phyloP scores from a whole-genome alignment of 306 rosid genomes.

The Prunus mira region DNA sequence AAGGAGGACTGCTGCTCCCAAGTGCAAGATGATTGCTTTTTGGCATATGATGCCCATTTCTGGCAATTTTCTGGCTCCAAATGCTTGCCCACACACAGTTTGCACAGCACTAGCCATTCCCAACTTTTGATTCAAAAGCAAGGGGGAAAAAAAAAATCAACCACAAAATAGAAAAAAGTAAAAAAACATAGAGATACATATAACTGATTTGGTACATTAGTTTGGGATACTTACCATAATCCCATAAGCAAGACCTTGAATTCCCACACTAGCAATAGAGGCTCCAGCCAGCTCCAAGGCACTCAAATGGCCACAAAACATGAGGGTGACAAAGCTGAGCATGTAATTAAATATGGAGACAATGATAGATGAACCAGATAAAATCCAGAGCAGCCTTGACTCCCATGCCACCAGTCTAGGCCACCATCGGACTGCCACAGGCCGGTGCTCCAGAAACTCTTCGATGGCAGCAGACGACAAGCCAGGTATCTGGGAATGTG shows the following conservation, averaged over 20 bases:
- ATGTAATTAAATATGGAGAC: conserved; percentile 40
- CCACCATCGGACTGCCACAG: conserved; percentile 31
- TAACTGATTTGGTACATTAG: not conserved
- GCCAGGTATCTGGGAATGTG: conserved; percentile 24
- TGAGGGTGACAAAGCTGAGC: conserved; percentile 48
- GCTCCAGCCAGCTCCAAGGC: conserved; percentile 71
- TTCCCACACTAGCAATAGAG: conserved; percentile 60
- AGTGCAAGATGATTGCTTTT: conserved; percentile 56
- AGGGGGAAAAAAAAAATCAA: not conserved
- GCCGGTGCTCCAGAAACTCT: conserved; percentile 35
- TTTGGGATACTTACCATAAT: conserved; percentile 45
- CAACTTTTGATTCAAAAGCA: conserved; percentile 25
- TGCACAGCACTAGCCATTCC: conserved; percentile 86
- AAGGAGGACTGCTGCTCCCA: conserved; percentile 59
- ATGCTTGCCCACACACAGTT: conserved; percentile 80
- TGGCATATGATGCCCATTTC: conserved; percentile 62
- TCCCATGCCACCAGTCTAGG: conserved; percentile 60
- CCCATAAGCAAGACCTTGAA: conserved; percentile 73
- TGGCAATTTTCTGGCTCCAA: conserved; percentile 46
- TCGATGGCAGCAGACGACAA: conserved; percentile 40
- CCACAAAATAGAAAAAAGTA: not conserved
- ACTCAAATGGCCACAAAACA: conserved; percentile 57
- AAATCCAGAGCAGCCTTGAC: conserved; percentile 58
- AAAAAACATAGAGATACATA: not conserved
- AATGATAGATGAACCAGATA: conserved; percentile 33